A percentile compares a stretch with the other conserved stretches of the same genome.
Evolutionary conservation across 164 flowering plant genomes (phyloP).

Genomic region (Akebia trifoliata): DNA sequence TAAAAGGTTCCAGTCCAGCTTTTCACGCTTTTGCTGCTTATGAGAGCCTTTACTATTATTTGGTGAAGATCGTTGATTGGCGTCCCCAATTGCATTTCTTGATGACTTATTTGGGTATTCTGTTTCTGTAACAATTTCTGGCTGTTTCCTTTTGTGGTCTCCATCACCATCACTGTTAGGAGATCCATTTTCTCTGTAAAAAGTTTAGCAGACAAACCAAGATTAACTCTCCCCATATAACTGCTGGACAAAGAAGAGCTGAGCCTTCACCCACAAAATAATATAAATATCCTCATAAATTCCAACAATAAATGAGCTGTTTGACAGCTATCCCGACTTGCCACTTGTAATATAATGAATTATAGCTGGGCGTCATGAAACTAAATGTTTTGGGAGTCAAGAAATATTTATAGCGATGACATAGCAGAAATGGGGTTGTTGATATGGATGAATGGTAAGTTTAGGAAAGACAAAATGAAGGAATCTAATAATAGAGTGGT

Average conservation of each 20-base stretch:
- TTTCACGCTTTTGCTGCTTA: conserved; percentile 49
- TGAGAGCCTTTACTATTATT: conserved; percentile 29
- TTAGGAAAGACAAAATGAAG: too few relatives aligned
- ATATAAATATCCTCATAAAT: not conserved
- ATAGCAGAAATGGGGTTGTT: too few relatives aligned
- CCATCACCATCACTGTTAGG: conserved; percentile 25
- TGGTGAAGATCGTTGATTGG: conserved; percentile 24
- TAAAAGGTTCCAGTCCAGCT: conserved; percentile 66
- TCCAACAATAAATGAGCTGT: not conserved
- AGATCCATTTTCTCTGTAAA: conserved; percentile 43
- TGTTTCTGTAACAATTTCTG: conserved; percentile 25
- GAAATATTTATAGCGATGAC: too few relatives aligned
- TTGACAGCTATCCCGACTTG: not conserved
- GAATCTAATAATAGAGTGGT: too few relatives aligned
- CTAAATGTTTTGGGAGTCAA: too few relatives aligned
- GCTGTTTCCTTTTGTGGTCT: conserved; percentile 60
- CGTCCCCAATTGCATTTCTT: conserved; percentile 21
- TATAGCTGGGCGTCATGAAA: too few relatives aligned
- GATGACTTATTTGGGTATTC: conserved; percentile 41
- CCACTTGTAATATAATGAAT: too few relatives aligned
- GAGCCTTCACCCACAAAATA: not conserved
- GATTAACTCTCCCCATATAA: too few relatives aligned
- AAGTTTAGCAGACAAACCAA: not conserved
- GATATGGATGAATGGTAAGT: too few relatives aligned
- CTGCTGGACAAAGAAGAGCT: not conserved